These are phyloP conservation scores for Desmodesmus armatus DNA, from an alignment of 139 green algal genomes.

Conservation along the genomic window DNA sequence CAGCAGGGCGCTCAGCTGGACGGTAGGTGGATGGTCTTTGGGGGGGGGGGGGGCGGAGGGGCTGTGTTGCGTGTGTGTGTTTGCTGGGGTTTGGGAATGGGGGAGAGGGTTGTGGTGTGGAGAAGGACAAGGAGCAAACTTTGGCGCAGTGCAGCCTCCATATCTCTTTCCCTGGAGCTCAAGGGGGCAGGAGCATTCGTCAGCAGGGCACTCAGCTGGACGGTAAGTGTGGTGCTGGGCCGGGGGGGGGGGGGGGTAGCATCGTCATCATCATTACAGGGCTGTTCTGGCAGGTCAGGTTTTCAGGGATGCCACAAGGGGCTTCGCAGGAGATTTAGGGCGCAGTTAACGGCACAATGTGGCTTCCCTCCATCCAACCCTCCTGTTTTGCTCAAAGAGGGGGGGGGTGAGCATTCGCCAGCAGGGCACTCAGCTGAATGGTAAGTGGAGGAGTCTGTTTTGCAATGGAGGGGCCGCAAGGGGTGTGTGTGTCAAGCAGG, in stretches of 20 bases:
- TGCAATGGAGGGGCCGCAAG: background rate
- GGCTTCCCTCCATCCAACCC: no score
- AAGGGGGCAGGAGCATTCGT: slow-evolving; percentile 65
- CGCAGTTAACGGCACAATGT: no score
- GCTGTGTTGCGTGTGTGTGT: no score
- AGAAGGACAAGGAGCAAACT: no score
- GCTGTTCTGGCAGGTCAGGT: background rate
- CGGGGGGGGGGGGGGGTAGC: background rate
- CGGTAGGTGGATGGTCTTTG: background rate
- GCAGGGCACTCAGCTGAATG: background rate
- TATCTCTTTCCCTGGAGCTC: slow-evolving; percentile 71
- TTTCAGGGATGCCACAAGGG: background rate
- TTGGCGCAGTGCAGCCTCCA: no score
- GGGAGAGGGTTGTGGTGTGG: no score
- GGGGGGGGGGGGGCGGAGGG: background rate
- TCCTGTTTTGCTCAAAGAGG: background rate
- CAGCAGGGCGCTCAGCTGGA: background rate
- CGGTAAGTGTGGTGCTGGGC: slow-evolving; percentile 39
- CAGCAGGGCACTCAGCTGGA: slow-evolving; percentile 65
- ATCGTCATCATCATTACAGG: background rate
- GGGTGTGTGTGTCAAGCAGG: background rate
- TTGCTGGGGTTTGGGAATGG: no score
- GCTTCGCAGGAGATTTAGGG: no score
- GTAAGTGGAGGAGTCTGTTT: background rate
- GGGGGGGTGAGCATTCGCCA: background rate